A percentile compares a stretch with the other conserved stretches of the same genome.
Conservation (phyloP, 2,329 filamentous ascomycete genomes). For the Fusarium oligoseptatum region DNA sequence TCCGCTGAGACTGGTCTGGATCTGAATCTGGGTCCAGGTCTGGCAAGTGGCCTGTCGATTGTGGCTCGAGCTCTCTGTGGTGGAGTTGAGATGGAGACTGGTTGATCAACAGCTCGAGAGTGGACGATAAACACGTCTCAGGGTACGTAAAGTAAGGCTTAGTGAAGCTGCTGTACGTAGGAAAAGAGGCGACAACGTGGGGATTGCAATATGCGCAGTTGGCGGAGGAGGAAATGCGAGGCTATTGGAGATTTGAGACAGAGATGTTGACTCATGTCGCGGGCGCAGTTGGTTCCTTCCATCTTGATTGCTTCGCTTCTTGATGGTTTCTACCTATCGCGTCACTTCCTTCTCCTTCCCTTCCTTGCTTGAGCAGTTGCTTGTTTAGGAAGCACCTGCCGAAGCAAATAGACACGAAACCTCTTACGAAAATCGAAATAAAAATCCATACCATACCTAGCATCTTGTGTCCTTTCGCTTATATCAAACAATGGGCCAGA, state of each 20-base stretch:
- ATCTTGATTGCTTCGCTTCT: slow-evolving; percentile 17
- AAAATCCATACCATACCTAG: neutral
- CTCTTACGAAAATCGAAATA: neutral
- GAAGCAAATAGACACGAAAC: slow-evolving; percentile 5
- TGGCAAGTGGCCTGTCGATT: slow-evolving; percentile 32
- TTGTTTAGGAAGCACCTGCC: slow-evolving; percentile 15
- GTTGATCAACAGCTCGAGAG: slow-evolving; percentile 33
- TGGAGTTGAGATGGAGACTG: slow-evolving; percentile 31
- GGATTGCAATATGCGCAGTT: slow-evolving; percentile 10
- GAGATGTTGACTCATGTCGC: neutral
- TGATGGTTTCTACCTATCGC: slow-evolving; percentile 1
- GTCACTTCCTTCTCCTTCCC: neutral
- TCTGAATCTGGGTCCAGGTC: slow-evolving; percentile 43
- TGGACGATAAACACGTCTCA: slow-evolving; percentile 20
- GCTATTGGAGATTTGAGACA: neutral
- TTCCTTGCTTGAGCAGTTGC: slow-evolving; percentile 3
- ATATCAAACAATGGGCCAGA: neutral
- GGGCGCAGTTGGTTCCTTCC: slow-evolving; percentile 14
- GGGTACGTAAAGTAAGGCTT: slow-evolving; percentile 30
- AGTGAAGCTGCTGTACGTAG: slow-evolving; percentile 17
- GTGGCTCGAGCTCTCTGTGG: slow-evolving; percentile 38
- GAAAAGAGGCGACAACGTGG: slow-evolving; percentile 7
- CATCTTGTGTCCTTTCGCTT: slow-evolving; percentile 1
- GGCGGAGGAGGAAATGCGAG: slow-evolving; percentile 7
- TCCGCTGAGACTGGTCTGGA: slow-evolving; percentile 43